Evolutionary conservation across 2,329 filamentous ascomycete genomes (phyloP), one percentile per base, ranked within the genome.

Genomic region (Cercospora sp.): DNA sequence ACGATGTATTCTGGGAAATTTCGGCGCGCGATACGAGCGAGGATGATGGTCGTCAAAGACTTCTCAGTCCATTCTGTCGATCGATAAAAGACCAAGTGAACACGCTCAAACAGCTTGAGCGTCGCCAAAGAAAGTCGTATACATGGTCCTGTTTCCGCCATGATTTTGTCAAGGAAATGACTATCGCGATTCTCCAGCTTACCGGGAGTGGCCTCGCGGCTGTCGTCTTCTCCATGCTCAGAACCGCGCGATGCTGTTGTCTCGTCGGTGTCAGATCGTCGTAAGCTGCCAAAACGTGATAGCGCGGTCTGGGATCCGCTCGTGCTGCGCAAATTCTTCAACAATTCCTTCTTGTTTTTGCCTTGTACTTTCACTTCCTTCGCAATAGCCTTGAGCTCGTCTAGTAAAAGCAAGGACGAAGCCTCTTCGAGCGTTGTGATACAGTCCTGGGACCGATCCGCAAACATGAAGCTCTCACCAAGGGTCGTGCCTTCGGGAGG

Each of bases 21-120:
- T 39, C 92, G 87, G 53, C 89, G 87, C 1, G 94, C 92, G 66
- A 96, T 96, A 71, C 94, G 94, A 7, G 95, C 92, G 5, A 99
- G 85, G 55, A 99, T 97, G 64, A 98, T 94, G 0, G 94, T 94
- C 1, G 93, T 98, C 13, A 99, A 83, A 1, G 94, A 97, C 78
- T 97, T 98, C 75, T 98, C 94, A 0, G 94, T 96, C 95, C 95
- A 99, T 77, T 97, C 92, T 0, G 93, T 96, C 9, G 94, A 97
- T 67, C 94, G 87, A 79, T 98, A 98, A 78, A 97, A 99, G 30
- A 99, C 93, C 2, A 99, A 82, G 80, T 98, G 95, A 0, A 98
- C 93, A 28, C 95, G 88, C 78, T 97, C 93, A 75, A 99, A 99
- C 0, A 99, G 85, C 74, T 89, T 92, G 70, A 93, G 86, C 0